Evolutionary conservation across 169 alveolate genomes (phyloP).

Genomic region (Plasmodium chabaudi): DNA sequence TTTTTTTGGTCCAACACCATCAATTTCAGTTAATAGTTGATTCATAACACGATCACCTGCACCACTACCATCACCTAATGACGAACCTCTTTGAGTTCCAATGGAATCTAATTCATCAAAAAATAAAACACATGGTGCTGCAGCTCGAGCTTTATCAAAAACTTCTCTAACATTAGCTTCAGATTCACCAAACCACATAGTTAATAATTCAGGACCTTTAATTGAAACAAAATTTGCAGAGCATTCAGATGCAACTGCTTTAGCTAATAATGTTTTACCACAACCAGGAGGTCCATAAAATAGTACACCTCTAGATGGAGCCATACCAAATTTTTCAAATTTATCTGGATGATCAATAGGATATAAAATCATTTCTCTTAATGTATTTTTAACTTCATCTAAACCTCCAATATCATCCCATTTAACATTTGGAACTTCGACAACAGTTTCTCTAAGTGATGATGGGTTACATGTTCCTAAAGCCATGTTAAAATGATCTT

Average conservation of each 20-base stretch:
- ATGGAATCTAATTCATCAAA: conserved; percentile 99
- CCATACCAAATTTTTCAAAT: conserved; percentile 98
- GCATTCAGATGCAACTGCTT: conserved; percentile 99
- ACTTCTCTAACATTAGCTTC: conserved; percentile 99
- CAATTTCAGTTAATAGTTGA: conserved; percentile 99
- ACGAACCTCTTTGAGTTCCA: conserved; percentile 97
- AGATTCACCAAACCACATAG: conserved; percentile 99
- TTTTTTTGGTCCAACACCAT: conserved; percentile 99
- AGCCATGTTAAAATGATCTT: conserved; percentile 98
- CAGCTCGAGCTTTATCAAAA: conserved; percentile 99
- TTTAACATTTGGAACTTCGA: conserved; percentile 98
- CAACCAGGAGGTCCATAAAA: conserved; percentile 99
- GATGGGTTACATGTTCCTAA: conserved; percentile 98
- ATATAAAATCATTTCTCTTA: conserved; percentile 98
- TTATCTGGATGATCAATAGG: conserved; percentile 98
- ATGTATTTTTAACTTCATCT: conserved; percentile 95
- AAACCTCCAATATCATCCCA: conserved; percentile 99
- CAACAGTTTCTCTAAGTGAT: conserved; percentile 97
- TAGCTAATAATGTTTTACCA: conserved; percentile 99
- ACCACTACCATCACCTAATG: conserved; percentile 97
- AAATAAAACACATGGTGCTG: conserved; percentile 99
- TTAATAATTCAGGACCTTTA: conserved; percentile 98
- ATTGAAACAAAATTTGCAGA: conserved; percentile 99
- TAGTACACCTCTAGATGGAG: conserved; percentile 99
- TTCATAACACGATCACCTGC: conserved; percentile 99